A percentile compares a stretch with the other conserved stretches of the same genome.
Evolutionary conservation across 257 asterid genomes (phyloP).

Genomic region (Lantana camara): DNA sequence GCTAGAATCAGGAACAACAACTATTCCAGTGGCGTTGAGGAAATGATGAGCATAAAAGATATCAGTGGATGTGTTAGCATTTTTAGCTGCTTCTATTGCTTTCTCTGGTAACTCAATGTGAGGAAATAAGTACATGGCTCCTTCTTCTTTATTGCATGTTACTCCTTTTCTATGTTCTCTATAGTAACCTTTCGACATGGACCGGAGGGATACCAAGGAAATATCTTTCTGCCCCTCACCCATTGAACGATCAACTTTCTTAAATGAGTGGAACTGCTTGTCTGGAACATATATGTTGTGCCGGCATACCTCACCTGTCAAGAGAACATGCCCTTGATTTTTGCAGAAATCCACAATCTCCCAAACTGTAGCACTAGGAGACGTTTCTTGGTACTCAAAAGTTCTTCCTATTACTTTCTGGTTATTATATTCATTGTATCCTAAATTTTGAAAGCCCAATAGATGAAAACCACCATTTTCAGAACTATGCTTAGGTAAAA

Average conservation of each 20-base stretch:
- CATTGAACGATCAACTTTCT: constrained; percentile 80
- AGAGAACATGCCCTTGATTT: constrained; percentile 90
- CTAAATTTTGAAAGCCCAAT: too few species aligned
- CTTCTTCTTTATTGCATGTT: constrained; percentile 92
- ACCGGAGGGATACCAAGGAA: constrained; percentile 29
- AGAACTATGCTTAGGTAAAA: too few species aligned
- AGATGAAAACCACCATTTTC: too few species aligned
- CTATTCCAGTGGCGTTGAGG: constrained; percentile 89
- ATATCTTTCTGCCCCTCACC: constrained; percentile 84
- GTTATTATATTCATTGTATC: too few species aligned
- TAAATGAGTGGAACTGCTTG: constrained; percentile 90
- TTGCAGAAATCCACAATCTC: constrained; percentile 94
- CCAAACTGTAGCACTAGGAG: too few species aligned
- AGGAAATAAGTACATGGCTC: constrained; percentile 97
- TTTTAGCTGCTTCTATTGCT: constrained; percentile 85
- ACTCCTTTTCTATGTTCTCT: constrained; percentile 98
- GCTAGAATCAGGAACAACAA: constrained; percentile 95
- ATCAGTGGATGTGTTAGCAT: constrained; percentile 69
- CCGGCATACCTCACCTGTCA: constrained; percentile 98
- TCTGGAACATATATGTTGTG: constrained; percentile 93
- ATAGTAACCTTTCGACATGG: constrained; percentile 56
- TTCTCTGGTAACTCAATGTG: constrained; percentile 69
- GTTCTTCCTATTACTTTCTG: too few species aligned
- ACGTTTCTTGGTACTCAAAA: too few species aligned
- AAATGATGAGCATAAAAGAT: constrained; percentile 70